Base-by-base conservation (phyloP, 805 yeast species). In the Candida anglica region DNA sequence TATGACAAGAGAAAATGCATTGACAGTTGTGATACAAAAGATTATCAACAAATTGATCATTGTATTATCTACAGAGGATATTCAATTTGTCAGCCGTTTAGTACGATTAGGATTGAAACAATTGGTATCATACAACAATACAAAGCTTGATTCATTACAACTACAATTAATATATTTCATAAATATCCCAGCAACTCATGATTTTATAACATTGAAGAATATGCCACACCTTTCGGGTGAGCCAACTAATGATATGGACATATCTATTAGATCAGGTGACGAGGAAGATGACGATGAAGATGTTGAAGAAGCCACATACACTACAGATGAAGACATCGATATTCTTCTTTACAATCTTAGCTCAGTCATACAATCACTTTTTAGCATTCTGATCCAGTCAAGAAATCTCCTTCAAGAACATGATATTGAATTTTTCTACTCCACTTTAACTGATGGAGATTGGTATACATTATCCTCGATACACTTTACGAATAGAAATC, bases 1-100 rank as follows among this genome's bases (percentile, higher is more conserved):
- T 2, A 46, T 38, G 30, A 48, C 45, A 37, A 53, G 50, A 20
- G 68, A 63, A 33, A 47, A 41, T 28, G 32, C 49, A 3, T 32
- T 56, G 15, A 38, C 52, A 16, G 42, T 56, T 2, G 32, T 41
- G 5, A 34, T 53, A 2, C 47, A 79, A 28, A 61, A 63, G 33
- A 51, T 79, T 11, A 50, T 73, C 13, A 79, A 79, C 47, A 64
- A 61, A 22, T 43, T 69, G 3, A 43, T 79, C 5, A 41, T 71
- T 0, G 53, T 60, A n/a, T 48, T 69, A 4, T 60, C 75, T 3
- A 64, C 72, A 0, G 49, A 60, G 4, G 63, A 74, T 43, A 47
- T 70, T 5, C 35, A 48, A 4, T 47, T 61, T 15, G 63, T 73
- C 3, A 44, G 68, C 39, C 43, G 47, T 14, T 41, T 77, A 3